Conservation (phyloP, 2,329 filamentous ascomycete species). For the Cladosporium sp. region DNA sequence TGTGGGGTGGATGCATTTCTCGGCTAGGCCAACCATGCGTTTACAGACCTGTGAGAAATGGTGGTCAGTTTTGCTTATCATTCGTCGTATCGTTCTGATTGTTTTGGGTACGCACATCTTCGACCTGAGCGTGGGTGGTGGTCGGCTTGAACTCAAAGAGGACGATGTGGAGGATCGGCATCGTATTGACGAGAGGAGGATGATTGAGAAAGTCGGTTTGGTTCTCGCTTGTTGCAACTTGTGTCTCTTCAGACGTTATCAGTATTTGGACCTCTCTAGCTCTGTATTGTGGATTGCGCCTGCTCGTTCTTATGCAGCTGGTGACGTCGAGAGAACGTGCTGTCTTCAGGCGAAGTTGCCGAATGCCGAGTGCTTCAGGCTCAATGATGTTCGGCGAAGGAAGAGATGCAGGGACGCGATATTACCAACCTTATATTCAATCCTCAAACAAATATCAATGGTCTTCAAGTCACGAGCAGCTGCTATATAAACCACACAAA, state of each 20-base stretch:
- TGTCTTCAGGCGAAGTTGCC: neutral
- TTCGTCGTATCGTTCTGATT: neutral
- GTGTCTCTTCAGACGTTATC: neutral
- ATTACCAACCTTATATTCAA: neutral
- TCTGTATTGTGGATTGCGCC: neutral
- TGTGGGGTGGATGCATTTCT: slow-evolving; percentile 60
- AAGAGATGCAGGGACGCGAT: neutral
- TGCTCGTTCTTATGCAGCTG: neutral
- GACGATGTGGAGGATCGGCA: slow-evolving; percentile 69
- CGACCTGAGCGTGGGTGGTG: slow-evolving; percentile 50
- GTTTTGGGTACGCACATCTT: slow-evolving; percentile 48
- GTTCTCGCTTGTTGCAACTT: neutral
- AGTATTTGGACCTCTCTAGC: neutral
- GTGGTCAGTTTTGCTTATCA: slow-evolving; percentile 1
- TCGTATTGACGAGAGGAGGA: slow-evolving; percentile 34
- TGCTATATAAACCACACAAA: neutral
- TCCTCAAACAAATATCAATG: neutral
- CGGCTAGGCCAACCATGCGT: slow-evolving; percentile 58
- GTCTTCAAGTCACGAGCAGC: neutral
- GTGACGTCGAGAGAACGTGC: slow-evolving; percentile 3
- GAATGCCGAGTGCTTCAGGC: neutral
- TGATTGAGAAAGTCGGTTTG: neutral
- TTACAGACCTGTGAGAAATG: slow-evolving; percentile 50
- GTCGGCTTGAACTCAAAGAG: slow-evolving; percentile 65
- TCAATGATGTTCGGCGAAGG: neutral